phyloP scores from a whole-genome alignment of 2,329 filamentous ascomycete genomes.

The Pseudophaeomoniella oleicola region DNA sequence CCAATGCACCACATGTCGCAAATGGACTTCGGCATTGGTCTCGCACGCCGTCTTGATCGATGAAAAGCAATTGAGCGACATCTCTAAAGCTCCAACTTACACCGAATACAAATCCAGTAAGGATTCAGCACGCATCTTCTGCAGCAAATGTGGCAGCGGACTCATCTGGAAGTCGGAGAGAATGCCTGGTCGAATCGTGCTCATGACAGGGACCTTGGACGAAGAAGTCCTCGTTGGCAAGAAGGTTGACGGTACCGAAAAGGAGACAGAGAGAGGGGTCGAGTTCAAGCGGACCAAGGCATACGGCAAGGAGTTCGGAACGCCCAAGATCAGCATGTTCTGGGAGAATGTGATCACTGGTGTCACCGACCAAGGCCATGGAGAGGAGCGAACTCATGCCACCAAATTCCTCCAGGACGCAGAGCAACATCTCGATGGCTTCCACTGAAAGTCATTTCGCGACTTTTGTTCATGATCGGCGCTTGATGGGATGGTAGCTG shows the following conservation, averaged over 20 bases:
- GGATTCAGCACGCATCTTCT: conserved; percentile 5
- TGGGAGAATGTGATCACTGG: conserved; percentile 8
- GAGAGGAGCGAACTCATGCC: background rate
- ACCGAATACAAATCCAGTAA: conserved; percentile 6
- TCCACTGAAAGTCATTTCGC: background rate
- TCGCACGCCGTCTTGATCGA: conserved; percentile 6
- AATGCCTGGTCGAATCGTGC: conserved; percentile 6
- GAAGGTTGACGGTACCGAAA: conserved; percentile 5
- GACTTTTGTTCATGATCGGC: no score
- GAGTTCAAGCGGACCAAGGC: conserved; percentile 5
- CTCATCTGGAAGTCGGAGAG: conserved; percentile 6
- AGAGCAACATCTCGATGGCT: background rate
- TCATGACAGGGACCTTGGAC: conserved; percentile 6
- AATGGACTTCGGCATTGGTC: conserved; percentile 6
- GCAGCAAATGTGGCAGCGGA: conserved; percentile 7
- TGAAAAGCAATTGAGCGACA: conserved; percentile 6
- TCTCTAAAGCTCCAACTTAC: conserved; percentile 6
- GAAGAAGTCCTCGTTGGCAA: conserved; percentile 8
- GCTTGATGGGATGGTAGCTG: no score
- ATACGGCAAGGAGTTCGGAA: conserved; percentile 4
- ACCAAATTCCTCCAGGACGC: background rate
- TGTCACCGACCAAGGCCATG: conserved; percentile 5
- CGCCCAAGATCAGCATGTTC: conserved; percentile 5
- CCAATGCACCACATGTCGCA: conserved; percentile 8
- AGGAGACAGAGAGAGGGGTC: conserved; percentile 6